Conservation (phyloP, 352 stramenopile species). For the Globisporangium nodosum region DNA sequence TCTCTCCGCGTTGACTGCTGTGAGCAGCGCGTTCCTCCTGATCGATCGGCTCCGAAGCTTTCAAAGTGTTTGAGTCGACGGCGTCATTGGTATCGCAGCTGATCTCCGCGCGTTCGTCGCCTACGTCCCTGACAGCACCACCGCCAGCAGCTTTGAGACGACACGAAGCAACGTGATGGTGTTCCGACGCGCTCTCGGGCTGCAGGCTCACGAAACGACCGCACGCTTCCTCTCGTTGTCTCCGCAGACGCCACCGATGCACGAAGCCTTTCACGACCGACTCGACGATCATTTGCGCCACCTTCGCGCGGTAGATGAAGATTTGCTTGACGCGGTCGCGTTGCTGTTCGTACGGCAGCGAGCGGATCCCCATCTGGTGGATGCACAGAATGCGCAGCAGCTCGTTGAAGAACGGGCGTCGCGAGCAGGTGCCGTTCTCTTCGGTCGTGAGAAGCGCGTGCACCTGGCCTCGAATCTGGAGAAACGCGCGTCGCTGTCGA, state of each 20-base stretch:
- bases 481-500: conserved; percentile 42
- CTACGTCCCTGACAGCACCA: background rate
- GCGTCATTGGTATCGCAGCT: background rate
- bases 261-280: conserved; percentile 60
- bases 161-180: too few species aligned
- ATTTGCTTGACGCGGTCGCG: conserved; percentile 81
- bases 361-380: conserved; percentile 74
- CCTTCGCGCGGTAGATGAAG: conserved; percentile 74
- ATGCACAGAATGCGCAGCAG: conserved; percentile 71
- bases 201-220: background rate
- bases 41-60: background rate
- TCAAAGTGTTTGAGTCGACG: background rate
- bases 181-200: background rate
- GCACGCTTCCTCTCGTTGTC: background rate
- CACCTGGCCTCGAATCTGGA: conserved; percentile 63
- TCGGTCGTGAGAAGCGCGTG: conserved; percentile 37
- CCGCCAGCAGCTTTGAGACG: background rate
- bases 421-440: conserved; percentile 10
- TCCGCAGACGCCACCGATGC: conserved; percentile 25
- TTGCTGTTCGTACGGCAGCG: conserved; percentile 74
- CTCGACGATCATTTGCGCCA: conserved; percentile 73
- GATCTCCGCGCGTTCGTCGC: background rate
- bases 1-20: background rate
- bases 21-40: background rate
- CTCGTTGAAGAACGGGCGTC: conserved; percentile 73